Evolutionary conservation across 441 rosid genomes (phyloP), one percentile per base, ranked within the genome.

Genomic region (Iberis amara): DNA sequence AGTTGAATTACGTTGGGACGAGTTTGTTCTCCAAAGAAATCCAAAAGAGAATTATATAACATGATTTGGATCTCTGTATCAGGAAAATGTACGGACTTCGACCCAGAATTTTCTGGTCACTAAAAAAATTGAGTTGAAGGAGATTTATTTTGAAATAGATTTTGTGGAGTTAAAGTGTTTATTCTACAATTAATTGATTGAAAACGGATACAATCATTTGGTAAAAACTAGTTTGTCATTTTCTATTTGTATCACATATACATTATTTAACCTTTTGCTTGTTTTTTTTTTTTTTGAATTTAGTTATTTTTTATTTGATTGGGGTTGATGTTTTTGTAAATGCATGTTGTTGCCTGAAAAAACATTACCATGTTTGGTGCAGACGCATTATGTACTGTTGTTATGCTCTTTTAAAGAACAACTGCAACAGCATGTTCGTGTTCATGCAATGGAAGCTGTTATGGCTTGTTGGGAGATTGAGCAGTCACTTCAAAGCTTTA

Each of bases 401-500:
- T 79, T 90, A 15, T 90, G 95, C 57, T 81, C 96, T 8, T 90
- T 90, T 41, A 90, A 90, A 80, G 96, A 90, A 43, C 96, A 87
- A 70, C 65, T 90, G 51, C 98, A 90, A 64, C 98, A 90, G 53
- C 98, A 90, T 62, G 98, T 90, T 39, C 81, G 98, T 42, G 95
- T 90, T 33, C 98, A 90, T 73, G 96, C 96, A 37, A 90, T 90
- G 98, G 98, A 90, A 75, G 98, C 98, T 9, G 98, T 90, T 15
- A 87, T 90, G 96, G 95, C 98, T 28, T 90, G 98, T 77, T 90
- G 98, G 96, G 95, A 90, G 11, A 33, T 33, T 33, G 38, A 33
- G 11, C 38, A 33, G 38, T 33, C 38, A 8, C 38, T 33, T 33
- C 96, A 90, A 73, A 83, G 95, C 75, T 76, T 90, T 59, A 87